A percentile compares a stretch with the other conserved stretches of the same genome.
Conservation (phyloP, 164 flowering plant species). For the Euptelea pleiosperma region DNA sequence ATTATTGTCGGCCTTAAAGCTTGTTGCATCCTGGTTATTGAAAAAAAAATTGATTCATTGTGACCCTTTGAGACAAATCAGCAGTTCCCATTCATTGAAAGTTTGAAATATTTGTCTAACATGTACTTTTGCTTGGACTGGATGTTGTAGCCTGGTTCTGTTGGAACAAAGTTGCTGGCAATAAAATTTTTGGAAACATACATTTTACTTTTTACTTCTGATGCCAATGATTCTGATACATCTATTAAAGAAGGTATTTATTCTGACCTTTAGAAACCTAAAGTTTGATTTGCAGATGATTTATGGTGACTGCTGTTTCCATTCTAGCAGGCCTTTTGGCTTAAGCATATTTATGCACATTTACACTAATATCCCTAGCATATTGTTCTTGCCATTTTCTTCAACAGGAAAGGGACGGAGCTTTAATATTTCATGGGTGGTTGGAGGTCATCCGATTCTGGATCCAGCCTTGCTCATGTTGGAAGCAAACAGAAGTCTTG, state of each 20-base stretch:
- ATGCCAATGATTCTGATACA: slow-evolving; percentile 42
- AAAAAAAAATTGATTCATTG: not conserved
- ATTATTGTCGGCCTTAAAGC: not conserved
- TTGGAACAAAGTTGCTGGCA: slow-evolving; percentile 68
- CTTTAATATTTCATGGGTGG: slow-evolving; percentile 72
- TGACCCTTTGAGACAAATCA: too few relatives aligned
- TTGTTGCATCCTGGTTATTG: not conserved
- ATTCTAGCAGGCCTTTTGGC: not conserved
- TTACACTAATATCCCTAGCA: not conserved
- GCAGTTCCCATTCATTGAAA: not conserved
- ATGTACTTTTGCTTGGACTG: slow-evolving; percentile 13
- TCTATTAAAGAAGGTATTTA: slow-evolving; percentile 52
- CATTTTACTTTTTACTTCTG: slow-evolving; percentile 62
- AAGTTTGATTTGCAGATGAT: slow-evolving; percentile 3
- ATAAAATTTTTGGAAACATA: slow-evolving; percentile 81
- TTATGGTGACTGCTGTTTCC: not conserved
- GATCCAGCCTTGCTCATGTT: slow-evolving; percentile 49
- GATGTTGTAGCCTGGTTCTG: slow-evolving; percentile 61
- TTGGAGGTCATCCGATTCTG: slow-evolving; percentile 68
- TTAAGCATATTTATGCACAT: not conserved
- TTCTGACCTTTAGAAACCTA: not conserved
- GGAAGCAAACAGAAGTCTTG: slow-evolving; percentile 63
- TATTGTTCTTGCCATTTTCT: slow-evolving; percentile 15
- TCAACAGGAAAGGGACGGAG: slow-evolving; percentile 36
- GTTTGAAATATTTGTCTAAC: slow-evolving; percentile 5